Evolutionary conservation across 129 eudicot genomes (phyloP), one percentile per base, ranked within the genome.

Genomic region (Logfia minima): DNA sequence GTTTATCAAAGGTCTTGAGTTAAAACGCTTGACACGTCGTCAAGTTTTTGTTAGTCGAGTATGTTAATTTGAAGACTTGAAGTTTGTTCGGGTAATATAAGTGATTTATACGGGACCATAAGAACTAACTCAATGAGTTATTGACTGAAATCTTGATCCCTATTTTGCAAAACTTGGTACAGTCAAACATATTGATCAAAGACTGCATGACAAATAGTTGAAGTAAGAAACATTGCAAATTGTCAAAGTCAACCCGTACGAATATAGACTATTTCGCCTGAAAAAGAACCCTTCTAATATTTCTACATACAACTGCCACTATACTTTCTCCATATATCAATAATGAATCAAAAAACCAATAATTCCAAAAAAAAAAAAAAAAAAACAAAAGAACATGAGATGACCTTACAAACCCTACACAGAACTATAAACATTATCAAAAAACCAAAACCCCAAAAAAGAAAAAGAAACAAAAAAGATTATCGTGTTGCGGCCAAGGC

Each of bases 401-500:
- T 60, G 28, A 75, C 60, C 69, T 32, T 18, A 74, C 48, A 52
- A 79, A 37, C 83, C 79, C 79, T 80, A 80, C 80, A 80, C 75
- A 80, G 56, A 79, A 62, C 61, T 80, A 80, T 74, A 66, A 66
- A 80, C 84, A 80, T 51, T 32, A 59, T 6, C 66, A 64, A 79
- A 37, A 29, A 61, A 51, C 53, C 34, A 8, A 4, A 61, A 21
- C 48, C 64, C 34, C 8, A 31, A 52, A 22, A 45, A 77, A 19
- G 21, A 3, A 17, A 58, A 77, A 19, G 35, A 13, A 31, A 19
- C 11, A 19, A 31, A 13, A 28, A n/a, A 35, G 17, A 13, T 73
- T 24, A 80, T 18, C 70, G 79, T 17, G 84, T 67, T n/a, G 75
- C 71, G 1, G 84, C 79, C 75, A 74, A 66, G 1, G 83, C 84